phyloP scores from a whole-genome alignment of 257 asterid genomes.

The Linaria vulgaris region DNA sequence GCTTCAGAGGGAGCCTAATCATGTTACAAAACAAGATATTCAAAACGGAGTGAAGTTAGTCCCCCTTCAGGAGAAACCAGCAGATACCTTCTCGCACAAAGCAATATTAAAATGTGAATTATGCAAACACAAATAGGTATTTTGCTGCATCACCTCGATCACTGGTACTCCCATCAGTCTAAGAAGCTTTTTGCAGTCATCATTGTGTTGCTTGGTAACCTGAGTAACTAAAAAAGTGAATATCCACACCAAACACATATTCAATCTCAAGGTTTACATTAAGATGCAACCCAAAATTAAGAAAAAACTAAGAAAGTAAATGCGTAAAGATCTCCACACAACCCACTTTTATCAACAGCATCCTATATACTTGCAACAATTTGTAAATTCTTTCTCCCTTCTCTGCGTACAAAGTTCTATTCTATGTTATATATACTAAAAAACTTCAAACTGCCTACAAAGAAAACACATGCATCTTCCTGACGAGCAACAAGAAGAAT shows the following conservation, averaged over 20 bases:
- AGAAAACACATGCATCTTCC: conserved; percentile 1
- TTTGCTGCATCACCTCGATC: conserved; percentile 67
- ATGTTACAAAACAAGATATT: conserved; percentile 25
- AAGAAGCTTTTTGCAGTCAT: conserved; percentile 92
- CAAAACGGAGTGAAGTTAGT: conserved; percentile 17
- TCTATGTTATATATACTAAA: background rate
- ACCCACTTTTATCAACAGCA: background rate
- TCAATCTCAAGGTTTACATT: conserved; percentile 14
- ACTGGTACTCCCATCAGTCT: conserved; percentile 98
- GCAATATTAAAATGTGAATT: conserved; percentile 16
- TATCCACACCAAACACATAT: conserved; percentile 10
- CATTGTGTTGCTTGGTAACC: conserved; percentile 94
- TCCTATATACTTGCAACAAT: background rate
- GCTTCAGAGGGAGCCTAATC: conserved; percentile 97
- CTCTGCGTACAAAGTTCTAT: no score
- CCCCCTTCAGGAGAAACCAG: conserved; percentile 8
- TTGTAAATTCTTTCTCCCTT: background rate
- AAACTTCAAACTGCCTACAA: conserved; percentile 1
- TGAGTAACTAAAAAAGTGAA: conserved; percentile 34
- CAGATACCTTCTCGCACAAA: conserved; percentile 1
- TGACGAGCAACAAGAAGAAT: conserved; percentile 8
- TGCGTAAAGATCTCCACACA: background rate
- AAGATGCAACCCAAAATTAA: conserved; percentile 26
- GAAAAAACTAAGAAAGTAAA: conserved; percentile 10
- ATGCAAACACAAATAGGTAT: conserved; percentile 15